Conservation (phyloP, 176 grass and related monocot species). For the Oryza brachyantha region DNA sequence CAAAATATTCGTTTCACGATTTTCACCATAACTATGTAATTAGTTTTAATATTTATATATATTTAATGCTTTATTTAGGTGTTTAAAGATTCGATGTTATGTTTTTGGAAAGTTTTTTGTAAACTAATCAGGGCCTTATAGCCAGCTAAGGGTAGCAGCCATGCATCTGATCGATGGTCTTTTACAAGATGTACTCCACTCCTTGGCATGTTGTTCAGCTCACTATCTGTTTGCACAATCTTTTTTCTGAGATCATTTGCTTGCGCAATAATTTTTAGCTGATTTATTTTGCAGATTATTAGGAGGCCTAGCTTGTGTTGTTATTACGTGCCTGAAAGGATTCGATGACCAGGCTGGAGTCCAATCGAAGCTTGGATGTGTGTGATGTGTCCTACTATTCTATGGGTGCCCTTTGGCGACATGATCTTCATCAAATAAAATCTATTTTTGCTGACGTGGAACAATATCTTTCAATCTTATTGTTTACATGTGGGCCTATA, state of each 20-base stretch:
- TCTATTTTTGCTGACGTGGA: slow-evolving; percentile 28
- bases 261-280: not conserved
- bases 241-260: not conserved
- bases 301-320: slow-evolving; percentile 4
- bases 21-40: no score
- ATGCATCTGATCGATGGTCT: slow-evolving; percentile 6
- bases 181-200: slow-evolving; percentile 44
- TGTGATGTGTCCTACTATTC: not conserved
- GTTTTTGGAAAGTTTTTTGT: no score
- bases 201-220: slow-evolving; percentile 26
- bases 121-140: no score
- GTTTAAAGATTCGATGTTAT: no score
- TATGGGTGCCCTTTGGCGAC: not conserved
- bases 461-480: slow-evolving; percentile 24
- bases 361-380: not conserved
- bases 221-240: slow-evolving; percentile 8
- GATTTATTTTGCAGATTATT: slow-evolving; percentile 21
- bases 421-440: slow-evolving; percentile 30
- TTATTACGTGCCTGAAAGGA: slow-evolving; percentile 40
- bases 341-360: slow-evolving; percentile 34
- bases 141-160: not conserved
- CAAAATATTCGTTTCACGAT: no score
- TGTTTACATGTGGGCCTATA: not conserved
- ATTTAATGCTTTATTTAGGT: no score
- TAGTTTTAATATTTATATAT: no score